A percentile compares a stretch with the other conserved stretches of the same genome.
Conservation (phyloP, 768 basidiomycete genomes). For the Naganishia kalamii region DNA sequence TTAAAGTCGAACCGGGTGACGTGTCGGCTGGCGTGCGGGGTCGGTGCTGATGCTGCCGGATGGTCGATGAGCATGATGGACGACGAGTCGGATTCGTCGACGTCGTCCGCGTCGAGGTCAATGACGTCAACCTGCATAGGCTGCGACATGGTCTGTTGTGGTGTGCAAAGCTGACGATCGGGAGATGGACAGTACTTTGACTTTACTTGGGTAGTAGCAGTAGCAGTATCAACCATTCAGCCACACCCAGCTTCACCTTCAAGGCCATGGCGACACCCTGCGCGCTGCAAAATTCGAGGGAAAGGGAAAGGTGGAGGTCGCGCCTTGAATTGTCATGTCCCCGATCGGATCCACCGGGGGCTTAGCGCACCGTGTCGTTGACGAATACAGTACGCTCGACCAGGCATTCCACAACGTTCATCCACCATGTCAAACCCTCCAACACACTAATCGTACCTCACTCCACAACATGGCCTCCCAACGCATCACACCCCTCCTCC, state of each 20-base stretch:
- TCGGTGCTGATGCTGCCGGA: not conserved
- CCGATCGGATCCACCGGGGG: not conserved
- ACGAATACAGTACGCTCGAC: not conserved
- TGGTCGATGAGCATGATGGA: conserved; percentile 13
- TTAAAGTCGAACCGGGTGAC: not conserved
- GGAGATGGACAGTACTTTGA: conserved; percentile 17
- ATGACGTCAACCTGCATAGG: conserved; percentile 18
- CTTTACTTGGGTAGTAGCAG: not conserved
- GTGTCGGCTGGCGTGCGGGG: not conserved
- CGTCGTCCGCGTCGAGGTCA: conserved; percentile 12
- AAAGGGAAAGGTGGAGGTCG: conserved; percentile 9
- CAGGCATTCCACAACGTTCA: not conserved
- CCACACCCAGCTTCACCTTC: too few species aligned
- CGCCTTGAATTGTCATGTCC: too few species aligned
- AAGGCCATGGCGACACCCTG: too few species aligned
- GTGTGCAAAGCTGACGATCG: conserved; percentile 3
- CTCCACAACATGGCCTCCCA: not conserved
- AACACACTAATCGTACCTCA: not conserved
- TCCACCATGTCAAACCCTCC: too few species aligned
- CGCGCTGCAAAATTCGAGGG: too few species aligned
- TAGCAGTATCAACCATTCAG: not conserved
- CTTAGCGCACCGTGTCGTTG: not conserved
- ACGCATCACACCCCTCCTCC: not conserved
- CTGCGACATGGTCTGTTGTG: not conserved
- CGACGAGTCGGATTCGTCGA: conserved; percentile 6